phyloP scores from a whole-genome alignment of 306 rosid species.

The Styphnolobium japonicum region DNA sequence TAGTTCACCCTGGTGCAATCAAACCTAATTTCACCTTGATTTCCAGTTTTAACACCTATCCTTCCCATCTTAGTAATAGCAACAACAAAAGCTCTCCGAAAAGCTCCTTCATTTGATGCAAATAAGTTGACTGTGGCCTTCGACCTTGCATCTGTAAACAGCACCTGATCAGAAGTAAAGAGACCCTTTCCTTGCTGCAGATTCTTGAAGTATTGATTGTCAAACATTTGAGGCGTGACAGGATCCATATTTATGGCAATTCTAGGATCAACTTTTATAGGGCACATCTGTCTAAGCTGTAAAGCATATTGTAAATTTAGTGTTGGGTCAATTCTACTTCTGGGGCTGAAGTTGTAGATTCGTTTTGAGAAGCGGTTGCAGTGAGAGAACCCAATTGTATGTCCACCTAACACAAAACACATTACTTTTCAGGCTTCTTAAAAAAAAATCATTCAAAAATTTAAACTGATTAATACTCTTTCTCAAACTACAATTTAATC shows the following conservation, averaged over 20 bases:
- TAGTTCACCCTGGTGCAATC: constrained; percentile 54
- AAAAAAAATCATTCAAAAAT: neutral
- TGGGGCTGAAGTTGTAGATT: constrained; percentile 60
- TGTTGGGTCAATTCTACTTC: constrained; percentile 62
- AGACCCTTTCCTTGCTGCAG: constrained; percentile 76
- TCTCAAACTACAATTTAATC: neutral
- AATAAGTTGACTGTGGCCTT: constrained; percentile 61
- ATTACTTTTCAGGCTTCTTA: neutral
- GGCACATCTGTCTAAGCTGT: constrained; percentile 61
- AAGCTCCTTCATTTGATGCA: constrained; percentile 59
- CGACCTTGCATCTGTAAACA: constrained; percentile 66
- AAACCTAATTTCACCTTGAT: constrained; percentile 66
- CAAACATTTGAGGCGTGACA: constrained; percentile 53
- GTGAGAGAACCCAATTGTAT: constrained; percentile 86
- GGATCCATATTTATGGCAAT: constrained; percentile 78
- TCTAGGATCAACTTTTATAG: constrained; percentile 56
- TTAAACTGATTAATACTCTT: neutral
- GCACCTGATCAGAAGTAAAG: constrained; percentile 70
- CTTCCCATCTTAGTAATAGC: constrained; percentile 83
- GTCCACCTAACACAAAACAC: constrained; percentile 55
- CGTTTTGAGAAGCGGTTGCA: constrained; percentile 56
- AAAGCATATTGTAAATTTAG: constrained; percentile 55
- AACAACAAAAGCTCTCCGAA: constrained; percentile 48
- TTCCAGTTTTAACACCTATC: constrained; percentile 68
- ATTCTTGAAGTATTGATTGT: constrained; percentile 80